A percentile compares a stretch with the other conserved stretches of the same genome.
Conservation (phyloP, 2,329 filamentous ascomycete species). For the Shiraia sp. region DNA sequence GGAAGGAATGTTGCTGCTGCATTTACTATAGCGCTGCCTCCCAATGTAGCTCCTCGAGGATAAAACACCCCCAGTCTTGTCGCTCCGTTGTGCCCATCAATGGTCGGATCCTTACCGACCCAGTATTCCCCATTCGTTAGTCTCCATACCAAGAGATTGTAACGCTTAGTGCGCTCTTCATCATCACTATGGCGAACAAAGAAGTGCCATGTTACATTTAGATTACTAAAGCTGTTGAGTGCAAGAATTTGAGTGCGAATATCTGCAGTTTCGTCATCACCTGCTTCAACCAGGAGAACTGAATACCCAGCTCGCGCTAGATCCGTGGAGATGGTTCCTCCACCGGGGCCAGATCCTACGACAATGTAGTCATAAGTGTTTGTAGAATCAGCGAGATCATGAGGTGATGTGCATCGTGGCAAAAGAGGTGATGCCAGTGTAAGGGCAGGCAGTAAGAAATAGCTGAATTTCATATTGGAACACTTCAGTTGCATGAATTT, state of each 20-base stretch:
- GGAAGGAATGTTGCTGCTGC: constrained; percentile 19
- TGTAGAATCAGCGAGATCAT: too few species aligned
- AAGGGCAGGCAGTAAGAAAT: too few species aligned
- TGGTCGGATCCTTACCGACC: constrained; percentile 16
- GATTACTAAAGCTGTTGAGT: constrained; percentile 44
- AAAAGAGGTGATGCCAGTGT: too few species aligned
- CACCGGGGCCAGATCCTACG: constrained; percentile 52
- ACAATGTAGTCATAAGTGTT: constrained; percentile 48
- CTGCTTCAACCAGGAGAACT: constrained; percentile 61
- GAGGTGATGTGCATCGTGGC: too few species aligned
- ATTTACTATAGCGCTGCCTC: constrained; percentile 21
- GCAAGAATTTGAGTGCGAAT: constrained; percentile 55
- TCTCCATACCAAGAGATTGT: constrained; percentile 36
- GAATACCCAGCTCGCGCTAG: constrained; percentile 60
- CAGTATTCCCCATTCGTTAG: constrained; percentile 19
- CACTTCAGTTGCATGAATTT: too few species aligned
- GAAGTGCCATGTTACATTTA: constrained; percentile 59
- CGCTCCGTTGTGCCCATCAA: constrained; percentile 42
- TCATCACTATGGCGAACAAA: constrained; percentile 63
- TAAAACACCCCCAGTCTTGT: constrained; percentile 22
- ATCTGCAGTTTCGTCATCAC: constrained; percentile 52
- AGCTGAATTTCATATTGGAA: too few species aligned
- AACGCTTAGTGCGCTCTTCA: constrained; percentile 53
- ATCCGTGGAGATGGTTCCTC: constrained; percentile 47
- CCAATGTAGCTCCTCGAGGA: constrained; percentile 20